Conservation (phyloP, 345 rosid species). For the Rhodamnia rubescens region DNA sequence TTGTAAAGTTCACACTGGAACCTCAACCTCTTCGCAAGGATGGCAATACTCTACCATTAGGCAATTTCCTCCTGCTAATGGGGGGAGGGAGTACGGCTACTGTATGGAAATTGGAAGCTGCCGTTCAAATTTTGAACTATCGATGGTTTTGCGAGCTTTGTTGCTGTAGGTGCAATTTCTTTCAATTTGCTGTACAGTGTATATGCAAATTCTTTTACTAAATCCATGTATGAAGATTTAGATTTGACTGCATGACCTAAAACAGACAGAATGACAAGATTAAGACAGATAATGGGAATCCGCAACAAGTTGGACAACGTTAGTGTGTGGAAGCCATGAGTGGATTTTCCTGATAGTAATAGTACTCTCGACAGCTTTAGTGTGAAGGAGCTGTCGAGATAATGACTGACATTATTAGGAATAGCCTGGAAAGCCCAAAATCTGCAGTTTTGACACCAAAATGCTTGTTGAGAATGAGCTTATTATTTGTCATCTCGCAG, state of each 20-base stretch:
- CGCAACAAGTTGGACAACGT: background rate
- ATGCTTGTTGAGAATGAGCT: background rate
- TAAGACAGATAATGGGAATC: background rate
- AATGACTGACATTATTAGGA: background rate
- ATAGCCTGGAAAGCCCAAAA: conserved; percentile 4
- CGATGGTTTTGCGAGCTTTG: background rate
- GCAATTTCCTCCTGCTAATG: background rate
- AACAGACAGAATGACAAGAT: background rate
- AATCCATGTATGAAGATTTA: background rate
- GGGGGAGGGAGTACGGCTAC: background rate
- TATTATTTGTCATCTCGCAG: conserved; percentile 1
- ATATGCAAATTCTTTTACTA: background rate
- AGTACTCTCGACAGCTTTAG: background rate
- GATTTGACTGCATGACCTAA: background rate
- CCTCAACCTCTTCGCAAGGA: background rate
- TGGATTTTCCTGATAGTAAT: background rate
- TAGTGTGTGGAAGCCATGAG: background rate
- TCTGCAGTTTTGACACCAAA: background rate
- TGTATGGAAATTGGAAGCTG: background rate
- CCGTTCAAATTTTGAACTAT: background rate
- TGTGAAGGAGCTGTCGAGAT: background rate
- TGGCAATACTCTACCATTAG: background rate
- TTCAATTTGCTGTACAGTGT: background rate
- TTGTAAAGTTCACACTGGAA: background rate
- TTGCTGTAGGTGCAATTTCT: background rate